Percentiles rank a stretch among this genome's conserved stretches.
Conservation (phyloP, 1,139 yeast species). For the Ogataea hybrid region DNA sequence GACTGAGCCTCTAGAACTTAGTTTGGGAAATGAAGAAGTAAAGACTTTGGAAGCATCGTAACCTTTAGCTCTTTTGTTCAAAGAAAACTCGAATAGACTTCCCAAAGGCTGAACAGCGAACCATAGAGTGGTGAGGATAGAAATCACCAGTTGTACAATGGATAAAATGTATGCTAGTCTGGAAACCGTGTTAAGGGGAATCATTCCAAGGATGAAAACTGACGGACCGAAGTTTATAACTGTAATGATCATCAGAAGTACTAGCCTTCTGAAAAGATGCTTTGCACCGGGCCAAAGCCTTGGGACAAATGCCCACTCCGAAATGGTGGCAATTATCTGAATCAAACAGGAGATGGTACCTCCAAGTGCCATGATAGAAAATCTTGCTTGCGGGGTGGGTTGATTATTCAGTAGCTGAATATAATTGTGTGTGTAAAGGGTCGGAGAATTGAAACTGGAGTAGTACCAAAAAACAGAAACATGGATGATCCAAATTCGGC, state of each 20-base stretch:
- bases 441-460: conserved; percentile 74
- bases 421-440: conserved; percentile 67
- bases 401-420: conserved; percentile 55
- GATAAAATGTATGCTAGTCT: conserved; percentile 50
- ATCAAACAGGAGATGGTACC: conserved; percentile 68
- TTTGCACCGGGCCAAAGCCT: conserved; percentile 67
- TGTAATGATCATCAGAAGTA: conserved; percentile 43
- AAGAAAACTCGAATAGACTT: conserved; percentile 41
- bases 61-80: conserved; percentile 13
- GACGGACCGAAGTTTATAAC: conserved; percentile 59
- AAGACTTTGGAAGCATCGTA: conserved; percentile 39
- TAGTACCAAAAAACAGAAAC: conserved; percentile 78
- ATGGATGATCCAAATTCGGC: conserved; percentile 82
- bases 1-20: conserved; percentile 48
- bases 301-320: conserved; percentile 68
- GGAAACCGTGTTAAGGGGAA: conserved; percentile 52
- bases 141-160: conserved; percentile 55
- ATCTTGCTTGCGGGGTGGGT: conserved; percentile 61
- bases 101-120: conserved; percentile 63
- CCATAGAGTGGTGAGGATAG: conserved; percentile 58
- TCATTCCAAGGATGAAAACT: conserved; percentile 52
- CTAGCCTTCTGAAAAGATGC: conserved; percentile 40
- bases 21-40: conserved; percentile 53
- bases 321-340: conserved; percentile 58
- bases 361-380: conserved; percentile 67